Conservation (phyloP, 139 green algal genomes). For the Raphidocelis subcapitata region DNA sequence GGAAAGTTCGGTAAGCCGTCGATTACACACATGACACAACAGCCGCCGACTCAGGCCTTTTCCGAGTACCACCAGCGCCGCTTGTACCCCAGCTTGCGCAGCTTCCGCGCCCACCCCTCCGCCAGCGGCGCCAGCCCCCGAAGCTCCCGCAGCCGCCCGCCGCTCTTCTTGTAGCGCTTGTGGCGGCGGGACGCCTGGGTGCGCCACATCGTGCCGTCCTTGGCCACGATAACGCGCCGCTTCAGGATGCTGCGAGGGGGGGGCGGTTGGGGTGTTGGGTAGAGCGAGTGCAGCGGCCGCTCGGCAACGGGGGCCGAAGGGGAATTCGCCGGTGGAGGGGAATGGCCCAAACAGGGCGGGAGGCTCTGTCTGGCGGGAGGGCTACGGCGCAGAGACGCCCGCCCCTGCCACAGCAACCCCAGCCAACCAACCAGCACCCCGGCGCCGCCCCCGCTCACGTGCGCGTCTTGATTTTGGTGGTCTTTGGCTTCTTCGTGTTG, state of each 20-base stretch:
- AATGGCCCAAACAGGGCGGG: background rate
- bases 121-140: constrained; percentile 29
- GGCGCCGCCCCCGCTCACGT: constrained; percentile 13
- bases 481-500: constrained; percentile 15
- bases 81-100: constrained; percentile 34
- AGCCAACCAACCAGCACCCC: too few species aligned
- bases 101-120: constrained; percentile 5
- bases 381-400: background rate
- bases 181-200: constrained; percentile 27
- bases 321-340: background rate
- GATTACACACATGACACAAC: too few species aligned
- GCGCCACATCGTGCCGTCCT: constrained; percentile 28
- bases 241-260: constrained; percentile 2
- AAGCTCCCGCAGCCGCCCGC: constrained; percentile 3
- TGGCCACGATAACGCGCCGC: constrained; percentile 22
- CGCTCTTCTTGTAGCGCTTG: constrained; percentile 28
- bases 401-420: background rate
- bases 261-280: background rate
- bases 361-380: background rate
- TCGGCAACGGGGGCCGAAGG: background rate
- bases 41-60: constrained; percentile 8
- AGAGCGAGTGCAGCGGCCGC: too few species aligned
- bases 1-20: too few species aligned
- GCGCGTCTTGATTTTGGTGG: constrained; percentile 23
- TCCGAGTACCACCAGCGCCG: constrained; percentile 20